Percentiles rank a stretch among this genome's conserved stretches.
phyloP scores from a whole-genome alignment of 106 monocot species.

The Dendrobium chrysotoxum region DNA sequence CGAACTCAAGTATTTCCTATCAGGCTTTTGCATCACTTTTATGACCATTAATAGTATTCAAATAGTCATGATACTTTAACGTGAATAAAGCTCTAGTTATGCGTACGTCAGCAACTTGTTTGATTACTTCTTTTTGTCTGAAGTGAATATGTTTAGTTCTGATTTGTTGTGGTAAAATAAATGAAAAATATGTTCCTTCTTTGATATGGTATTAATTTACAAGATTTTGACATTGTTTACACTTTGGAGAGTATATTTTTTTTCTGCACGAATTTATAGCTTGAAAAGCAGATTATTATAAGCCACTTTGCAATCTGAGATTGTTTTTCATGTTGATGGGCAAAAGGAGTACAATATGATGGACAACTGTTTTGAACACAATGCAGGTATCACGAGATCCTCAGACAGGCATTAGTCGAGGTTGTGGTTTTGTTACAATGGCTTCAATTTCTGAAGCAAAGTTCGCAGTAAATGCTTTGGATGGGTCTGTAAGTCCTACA shows the following conservation, averaged over 20 bases:
- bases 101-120: background rate
- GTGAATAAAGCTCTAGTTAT: background rate
- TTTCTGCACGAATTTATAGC: background rate
- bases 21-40: no score
- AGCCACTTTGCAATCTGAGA: background rate
- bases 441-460: slow-evolving; percentile 60
- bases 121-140: background rate
- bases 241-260: background rate
- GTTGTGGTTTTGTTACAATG: slow-evolving; percentile 74
- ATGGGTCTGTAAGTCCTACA: slow-evolving; percentile 63
- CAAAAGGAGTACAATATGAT: background rate
- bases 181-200: background rate
- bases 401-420: slow-evolving; percentile 55
- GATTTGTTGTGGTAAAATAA: background rate
- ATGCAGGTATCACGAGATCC: slow-evolving; percentile 63
- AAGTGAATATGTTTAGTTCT: background rate
- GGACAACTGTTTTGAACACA: background rate
- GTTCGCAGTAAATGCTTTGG: slow-evolving; percentile 55
- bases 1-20: no score
- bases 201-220: background rate
- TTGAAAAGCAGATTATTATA: background rate
- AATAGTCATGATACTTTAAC: no score
- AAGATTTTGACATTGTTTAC: background rate
- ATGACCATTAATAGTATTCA: no score
- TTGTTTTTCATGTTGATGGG: background rate